Conservation (phyloP, 176 grass and related monocot species). For the Hyparrhenia diplandra region DNA sequence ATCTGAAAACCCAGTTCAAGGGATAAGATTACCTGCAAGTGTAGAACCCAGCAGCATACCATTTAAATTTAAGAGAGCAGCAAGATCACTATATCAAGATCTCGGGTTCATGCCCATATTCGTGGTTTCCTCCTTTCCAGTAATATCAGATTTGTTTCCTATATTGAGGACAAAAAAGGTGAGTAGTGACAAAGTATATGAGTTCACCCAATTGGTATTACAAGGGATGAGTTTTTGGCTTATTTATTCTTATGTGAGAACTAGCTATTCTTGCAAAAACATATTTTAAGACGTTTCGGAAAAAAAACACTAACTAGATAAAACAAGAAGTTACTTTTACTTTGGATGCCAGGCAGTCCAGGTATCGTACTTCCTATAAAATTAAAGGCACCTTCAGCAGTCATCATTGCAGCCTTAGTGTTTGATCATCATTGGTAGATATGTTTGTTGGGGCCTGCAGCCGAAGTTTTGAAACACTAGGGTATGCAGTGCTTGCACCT, state of each 20-base stretch:
- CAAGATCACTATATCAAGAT: slow-evolving; percentile 55
- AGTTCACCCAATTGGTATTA: neutral
- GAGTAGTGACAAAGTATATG: neutral
- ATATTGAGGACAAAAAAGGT: slow-evolving; percentile 14
- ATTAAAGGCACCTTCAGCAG: slow-evolving; percentile 55
- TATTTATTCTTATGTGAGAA: neutral
- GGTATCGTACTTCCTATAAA: slow-evolving; percentile 45
- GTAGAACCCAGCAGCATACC: slow-evolving; percentile 86
- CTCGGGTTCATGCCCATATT: slow-evolving; percentile 21
- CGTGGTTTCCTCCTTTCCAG: slow-evolving; percentile 37
- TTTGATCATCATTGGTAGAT: slow-evolving; percentile 30
- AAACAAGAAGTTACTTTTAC: slow-evolving; percentile 28
- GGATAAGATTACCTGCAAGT: slow-evolving; percentile 62
- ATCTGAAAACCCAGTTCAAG: neutral
- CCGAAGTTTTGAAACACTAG: slow-evolving; percentile 31
- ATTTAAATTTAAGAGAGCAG: slow-evolving; percentile 64
- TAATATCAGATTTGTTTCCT: slow-evolving; percentile 14
- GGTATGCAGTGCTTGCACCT: slow-evolving; percentile 36
- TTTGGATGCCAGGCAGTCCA: slow-evolving; percentile 15
- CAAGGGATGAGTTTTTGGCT: neutral
- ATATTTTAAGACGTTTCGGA: neutral
- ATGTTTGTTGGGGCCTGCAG: slow-evolving; percentile 21
- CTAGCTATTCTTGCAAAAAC: neutral
- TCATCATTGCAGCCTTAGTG: slow-evolving; percentile 48
- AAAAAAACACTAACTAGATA: neutral